Conservation (phyloP, 495 filamentous ascomycete species). For the Tetracladium setigerum region DNA sequence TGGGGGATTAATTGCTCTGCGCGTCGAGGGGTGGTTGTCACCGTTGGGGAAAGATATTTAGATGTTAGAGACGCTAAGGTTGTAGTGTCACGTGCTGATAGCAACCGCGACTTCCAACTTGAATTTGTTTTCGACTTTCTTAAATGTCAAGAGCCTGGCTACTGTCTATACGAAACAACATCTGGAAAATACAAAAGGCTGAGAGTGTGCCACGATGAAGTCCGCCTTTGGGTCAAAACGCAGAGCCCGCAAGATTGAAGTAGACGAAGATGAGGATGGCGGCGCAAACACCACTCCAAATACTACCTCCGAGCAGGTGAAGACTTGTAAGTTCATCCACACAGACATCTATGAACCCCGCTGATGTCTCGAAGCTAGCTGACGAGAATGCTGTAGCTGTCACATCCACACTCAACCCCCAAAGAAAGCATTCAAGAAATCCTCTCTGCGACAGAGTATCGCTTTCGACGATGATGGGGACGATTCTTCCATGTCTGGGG, state of each 20-base stretch:
- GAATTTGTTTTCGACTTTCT: no score
- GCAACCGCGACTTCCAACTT: not conserved
- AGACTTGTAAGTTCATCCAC: slow-evolving; percentile 14
- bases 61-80: slow-evolving; percentile 1
- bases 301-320: slow-evolving; percentile 2
- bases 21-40: slow-evolving; percentile 10
- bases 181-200: not conserved
- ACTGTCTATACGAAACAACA: no score
- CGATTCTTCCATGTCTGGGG: not conserved
- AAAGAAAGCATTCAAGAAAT: slow-evolving; percentile 39
- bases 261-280: slow-evolving; percentile 55
- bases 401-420: slow-evolving; percentile 2
- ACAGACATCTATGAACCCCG: slow-evolving; percentile 8
- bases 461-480: slow-evolving; percentile 30
- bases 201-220: slow-evolving; percentile 41
- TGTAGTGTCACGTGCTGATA: slow-evolving; percentile 18
- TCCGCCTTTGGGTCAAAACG: slow-evolving; percentile 60
- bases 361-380: slow-evolving; percentile 20
- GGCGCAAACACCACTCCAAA: slow-evolving; percentile 4
- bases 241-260: slow-evolving; percentile 66
- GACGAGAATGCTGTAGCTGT: slow-evolving; percentile 9
- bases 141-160: not conserved
- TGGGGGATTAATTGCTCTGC: not conserved
- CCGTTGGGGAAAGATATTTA: not conserved
- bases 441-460: slow-evolving; percentile 41